A percentile compares a stretch with the other conserved stretches of the same genome.
Conservation (phyloP, 1,139 yeast genomes). For the Saccharomycopsis crataegensis region DNA sequence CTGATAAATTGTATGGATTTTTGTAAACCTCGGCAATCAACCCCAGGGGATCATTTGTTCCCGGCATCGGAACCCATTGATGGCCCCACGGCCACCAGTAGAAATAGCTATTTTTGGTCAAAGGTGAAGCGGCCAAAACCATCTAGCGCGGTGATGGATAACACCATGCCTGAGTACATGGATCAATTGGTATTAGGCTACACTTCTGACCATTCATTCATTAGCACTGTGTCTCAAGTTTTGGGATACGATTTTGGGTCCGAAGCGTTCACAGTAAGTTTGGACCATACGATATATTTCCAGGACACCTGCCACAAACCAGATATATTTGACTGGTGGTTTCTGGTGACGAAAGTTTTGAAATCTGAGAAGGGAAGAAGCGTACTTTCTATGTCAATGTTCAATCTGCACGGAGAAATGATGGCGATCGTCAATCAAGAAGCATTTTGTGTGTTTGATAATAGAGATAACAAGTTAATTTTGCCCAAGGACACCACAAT, state of each 20-base stretch:
- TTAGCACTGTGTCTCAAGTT: neutral
- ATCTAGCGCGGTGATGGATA: neutral
- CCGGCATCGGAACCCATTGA: neutral
- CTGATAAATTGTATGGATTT: neutral
- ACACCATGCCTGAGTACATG: neutral
- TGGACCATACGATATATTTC: slow-evolving; percentile 9
- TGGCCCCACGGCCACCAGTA: neutral
- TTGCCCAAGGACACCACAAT: neutral
- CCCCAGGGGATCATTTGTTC: neutral
- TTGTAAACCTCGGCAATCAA: neutral
- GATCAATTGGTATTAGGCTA: slow-evolving; percentile 1
- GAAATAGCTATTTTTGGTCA: neutral
- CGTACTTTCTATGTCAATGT: neutral
- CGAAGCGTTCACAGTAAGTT: neutral
- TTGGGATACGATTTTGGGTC: neutral
- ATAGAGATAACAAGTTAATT: neutral
- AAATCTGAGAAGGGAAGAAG: slow-evolving; percentile 2
- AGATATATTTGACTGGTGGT: slow-evolving; percentile 1
- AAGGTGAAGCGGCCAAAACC: neutral
- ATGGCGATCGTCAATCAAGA: slow-evolving; percentile 6
- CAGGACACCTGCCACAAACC: neutral
- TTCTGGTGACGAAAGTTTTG: neutral
- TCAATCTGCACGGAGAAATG: slow-evolving; percentile 3
- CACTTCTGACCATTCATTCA: slow-evolving; percentile 5
- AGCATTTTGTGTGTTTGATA: slow-evolving; percentile 5